These are phyloP conservation scores for Alternaria viburni DNA, from an alignment of 2,329 filamentous ascomycete species.

Conservation along the genomic window DNA sequence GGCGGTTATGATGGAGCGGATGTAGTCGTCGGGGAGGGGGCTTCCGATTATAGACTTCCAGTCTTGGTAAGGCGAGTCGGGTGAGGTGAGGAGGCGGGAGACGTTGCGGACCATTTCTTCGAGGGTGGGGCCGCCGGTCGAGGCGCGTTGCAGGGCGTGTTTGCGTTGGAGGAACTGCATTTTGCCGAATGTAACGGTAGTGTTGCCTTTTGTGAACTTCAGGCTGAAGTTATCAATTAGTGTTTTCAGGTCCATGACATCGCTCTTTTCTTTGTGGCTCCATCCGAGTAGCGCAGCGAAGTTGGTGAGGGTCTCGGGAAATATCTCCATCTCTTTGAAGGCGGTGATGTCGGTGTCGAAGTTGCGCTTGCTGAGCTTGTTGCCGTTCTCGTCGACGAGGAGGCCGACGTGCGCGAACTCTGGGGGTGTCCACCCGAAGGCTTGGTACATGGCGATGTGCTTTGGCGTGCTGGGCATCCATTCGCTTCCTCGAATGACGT, in stretches of 20 bases:
- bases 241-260: constrained; percentile 73
- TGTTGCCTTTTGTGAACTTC: constrained; percentile 90
- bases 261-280: constrained; percentile 71
- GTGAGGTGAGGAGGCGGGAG: constrained; percentile 35
- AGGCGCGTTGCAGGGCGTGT: constrained; percentile 63
- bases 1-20: constrained; percentile 58
- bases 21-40: constrained; percentile 52
- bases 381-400: constrained; percentile 55
- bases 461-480: constrained; percentile 95
- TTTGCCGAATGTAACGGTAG: constrained; percentile 80
- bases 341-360: constrained; percentile 66
- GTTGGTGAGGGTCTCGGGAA: constrained; percentile 72
- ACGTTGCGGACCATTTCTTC: constrained; percentile 47
- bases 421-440: constrained; percentile 58
- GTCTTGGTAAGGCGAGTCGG: constrained; percentile 32
- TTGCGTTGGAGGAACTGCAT: constrained; percentile 78
- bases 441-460: constrained; percentile 64
- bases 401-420: constrained; percentile 58
- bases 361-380: constrained; percentile 79
- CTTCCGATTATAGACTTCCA: constrained; percentile 31
- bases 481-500: constrained; percentile 93
- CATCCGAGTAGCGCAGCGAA: constrained; percentile 87
- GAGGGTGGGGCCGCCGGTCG: constrained; percentile 52
- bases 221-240: constrained; percentile 79
- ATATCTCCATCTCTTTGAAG: constrained; percentile 64